These are phyloP conservation scores for Alternaria alternata DNA, from an alignment of 2,329 filamentous ascomycete genomes.

Conservation along the genomic window DNA sequence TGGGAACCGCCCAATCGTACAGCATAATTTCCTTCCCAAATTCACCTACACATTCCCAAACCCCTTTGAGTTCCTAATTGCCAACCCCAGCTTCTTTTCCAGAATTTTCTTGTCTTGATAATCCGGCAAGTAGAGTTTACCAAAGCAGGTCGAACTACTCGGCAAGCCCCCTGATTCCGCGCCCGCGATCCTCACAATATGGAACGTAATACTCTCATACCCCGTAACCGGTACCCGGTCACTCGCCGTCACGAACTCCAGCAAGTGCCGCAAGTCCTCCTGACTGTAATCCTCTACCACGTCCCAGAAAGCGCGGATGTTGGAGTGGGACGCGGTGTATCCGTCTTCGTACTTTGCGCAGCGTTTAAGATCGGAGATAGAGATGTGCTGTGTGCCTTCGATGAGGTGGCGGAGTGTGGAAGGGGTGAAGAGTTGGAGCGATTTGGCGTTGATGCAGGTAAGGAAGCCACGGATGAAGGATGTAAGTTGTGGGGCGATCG, in stretches of 20 bases:
- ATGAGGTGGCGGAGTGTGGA: slow-evolving; percentile 76
- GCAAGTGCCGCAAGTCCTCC: slow-evolving; percentile 74
- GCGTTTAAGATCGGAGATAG: slow-evolving; percentile 74
- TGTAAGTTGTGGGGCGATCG: slow-evolving; percentile 74
- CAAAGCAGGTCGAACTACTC: slow-evolving; percentile 92
- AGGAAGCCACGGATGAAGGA: slow-evolving; percentile 85
- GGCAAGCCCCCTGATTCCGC: slow-evolving; percentile 69
- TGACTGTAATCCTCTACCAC: slow-evolving; percentile 74
- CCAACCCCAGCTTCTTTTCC: slow-evolving; percentile 78
- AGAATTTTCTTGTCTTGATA: slow-evolving; percentile 77
- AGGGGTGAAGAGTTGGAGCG: slow-evolving; percentile 60
- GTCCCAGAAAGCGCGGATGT: slow-evolving; percentile 83
- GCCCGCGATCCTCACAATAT: slow-evolving; percentile 77
- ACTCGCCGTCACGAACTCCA: slow-evolving; percentile 95
- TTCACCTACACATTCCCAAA: slow-evolving; percentile 67
- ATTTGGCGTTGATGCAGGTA: slow-evolving; percentile 73
- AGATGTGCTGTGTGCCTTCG: slow-evolving; percentile 83
- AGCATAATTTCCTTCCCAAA: neutral
- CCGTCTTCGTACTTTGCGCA: slow-evolving; percentile 80
- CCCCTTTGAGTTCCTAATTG: slow-evolving; percentile 85
- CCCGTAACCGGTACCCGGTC: slow-evolving; percentile 91
- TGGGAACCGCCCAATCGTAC: neutral
- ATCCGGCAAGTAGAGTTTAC: slow-evolving; percentile 83
- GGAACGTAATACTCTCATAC: slow-evolving; percentile 81
- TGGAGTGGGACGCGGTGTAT: slow-evolving; percentile 73